A percentile compares a stretch with the other conserved stretches of the same genome.
Evolutionary conservation across 257 asterid genomes (phyloP).

Genomic region (Salvia splendens): DNA sequence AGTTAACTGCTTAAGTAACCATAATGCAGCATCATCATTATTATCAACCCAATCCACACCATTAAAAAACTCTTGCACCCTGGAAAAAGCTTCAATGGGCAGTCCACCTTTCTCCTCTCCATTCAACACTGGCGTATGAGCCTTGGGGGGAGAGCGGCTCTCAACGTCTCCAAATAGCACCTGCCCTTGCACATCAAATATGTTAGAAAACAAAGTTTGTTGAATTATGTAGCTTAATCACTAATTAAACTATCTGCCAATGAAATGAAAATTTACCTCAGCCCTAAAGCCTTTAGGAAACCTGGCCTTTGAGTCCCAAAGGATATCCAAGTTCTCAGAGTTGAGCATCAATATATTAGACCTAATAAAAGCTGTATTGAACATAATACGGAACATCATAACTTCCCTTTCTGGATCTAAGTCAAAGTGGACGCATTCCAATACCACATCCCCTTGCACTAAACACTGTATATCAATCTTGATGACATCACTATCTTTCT

Average conservation of each 20-base stretch:
- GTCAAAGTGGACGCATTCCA: conserved; percentile 93
- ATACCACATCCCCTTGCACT: conserved; percentile 98
- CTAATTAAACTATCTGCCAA: conserved; percentile 19
- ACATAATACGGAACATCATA: conserved; percentile 96
- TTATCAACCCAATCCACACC: conserved; percentile 88
- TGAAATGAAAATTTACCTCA: conserved; percentile 58
- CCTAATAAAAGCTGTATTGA: conserved; percentile 95
- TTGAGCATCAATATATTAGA: conserved; percentile 92
- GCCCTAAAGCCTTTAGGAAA: conserved; percentile 93
- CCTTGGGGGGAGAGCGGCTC: conserved; percentile 64
- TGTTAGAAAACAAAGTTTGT: conserved; percentile 26
- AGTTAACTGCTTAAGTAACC: conserved; percentile 90
- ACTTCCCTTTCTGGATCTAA: conserved; percentile 96
- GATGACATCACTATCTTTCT: conserved; percentile 96
- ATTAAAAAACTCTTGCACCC: conserved; percentile 87
- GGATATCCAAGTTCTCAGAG: conserved; percentile 86
- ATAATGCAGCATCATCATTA: conserved; percentile 85
- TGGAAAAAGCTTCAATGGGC: conserved; percentile 92
- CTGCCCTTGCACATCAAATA: conserved; percentile 42
- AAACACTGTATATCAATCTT: conserved; percentile 95
- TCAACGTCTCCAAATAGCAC: conserved; percentile 95
- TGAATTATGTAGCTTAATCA: conserved; percentile 20
- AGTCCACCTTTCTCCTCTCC: conserved; percentile 91
- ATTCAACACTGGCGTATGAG: conserved; percentile 68
- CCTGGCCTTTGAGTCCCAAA: conserved; percentile 91